A percentile compares a stretch with the other conserved stretches of the same genome.
These are phyloP conservation scores for Ceratocystis cacaofunesta DNA, from an alignment of 2,329 filamentous ascomycete genomes.

Conservation along the genomic window DNA sequence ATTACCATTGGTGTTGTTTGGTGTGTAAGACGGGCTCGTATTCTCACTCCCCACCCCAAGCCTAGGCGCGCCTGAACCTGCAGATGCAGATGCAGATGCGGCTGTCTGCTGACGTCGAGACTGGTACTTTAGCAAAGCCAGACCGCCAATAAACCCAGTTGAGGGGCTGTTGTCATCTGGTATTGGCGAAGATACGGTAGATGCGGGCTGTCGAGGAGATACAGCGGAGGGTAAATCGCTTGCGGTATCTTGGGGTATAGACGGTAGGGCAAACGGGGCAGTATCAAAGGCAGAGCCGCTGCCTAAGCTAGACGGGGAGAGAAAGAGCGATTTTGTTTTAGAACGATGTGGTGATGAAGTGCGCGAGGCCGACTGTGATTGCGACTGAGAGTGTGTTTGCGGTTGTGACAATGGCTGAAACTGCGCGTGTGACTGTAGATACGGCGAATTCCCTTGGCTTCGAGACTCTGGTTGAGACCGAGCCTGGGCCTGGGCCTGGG, in stretches of 20 bases:
- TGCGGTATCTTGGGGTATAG: constrained; percentile 10
- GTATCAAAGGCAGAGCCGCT: constrained; percentile 17
- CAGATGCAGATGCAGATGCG: constrained; percentile 7
- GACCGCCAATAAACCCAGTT: constrained; percentile 39
- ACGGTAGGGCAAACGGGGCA: constrained; percentile 19
- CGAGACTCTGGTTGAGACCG: neutral
- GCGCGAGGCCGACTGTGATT: neutral
- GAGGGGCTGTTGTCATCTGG: constrained; percentile 26
- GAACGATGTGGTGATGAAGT: constrained; percentile 13
- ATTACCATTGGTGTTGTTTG: neutral
- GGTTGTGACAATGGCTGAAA: constrained; percentile 3
- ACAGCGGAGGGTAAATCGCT: constrained; percentile 14
- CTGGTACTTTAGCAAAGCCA: constrained; percentile 36
- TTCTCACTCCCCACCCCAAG: constrained; percentile 5
- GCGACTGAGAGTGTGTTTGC: neutral
- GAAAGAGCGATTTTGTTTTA: constrained; percentile 15
- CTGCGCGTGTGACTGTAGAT: constrained; percentile 6
- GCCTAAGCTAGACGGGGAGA: constrained; percentile 19
- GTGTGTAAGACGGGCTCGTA: constrained; percentile 12
- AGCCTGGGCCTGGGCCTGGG: neutral
- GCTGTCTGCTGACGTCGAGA: constrained; percentile 27
- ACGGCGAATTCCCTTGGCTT: constrained; percentile 6
- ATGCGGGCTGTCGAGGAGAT: constrained; percentile 16
- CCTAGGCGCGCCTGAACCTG: neutral
- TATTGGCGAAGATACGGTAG: constrained; percentile 20